phyloP scores from a whole-genome alignment of 306 rosid genomes.

The apple (Malus domestica) region DNA sequence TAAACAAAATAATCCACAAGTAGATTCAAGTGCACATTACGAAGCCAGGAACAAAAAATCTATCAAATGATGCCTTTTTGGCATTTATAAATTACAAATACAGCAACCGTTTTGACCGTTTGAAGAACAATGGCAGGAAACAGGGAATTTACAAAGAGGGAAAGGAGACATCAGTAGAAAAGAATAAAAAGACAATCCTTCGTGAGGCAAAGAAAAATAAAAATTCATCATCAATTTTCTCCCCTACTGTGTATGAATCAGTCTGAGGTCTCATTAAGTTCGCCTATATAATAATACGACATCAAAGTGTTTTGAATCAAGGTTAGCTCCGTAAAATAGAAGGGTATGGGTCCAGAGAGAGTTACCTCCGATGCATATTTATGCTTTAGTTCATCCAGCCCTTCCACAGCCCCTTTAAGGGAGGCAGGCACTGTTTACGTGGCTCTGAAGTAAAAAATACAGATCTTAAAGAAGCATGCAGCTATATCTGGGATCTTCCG shows the following conservation, averaged over 20 bases:
- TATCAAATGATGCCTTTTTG: not conserved
- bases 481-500: conserved; percentile 23
- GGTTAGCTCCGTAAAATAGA: conserved; percentile 42
- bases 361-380: conserved; percentile 40
- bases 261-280: conserved; percentile 36
- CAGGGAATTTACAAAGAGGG: not conserved
- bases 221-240: conserved; percentile 2
- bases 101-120: not conserved
- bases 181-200: not conserved
- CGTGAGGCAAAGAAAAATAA: not conserved
- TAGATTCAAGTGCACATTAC: not conserved
- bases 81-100: not conserved
- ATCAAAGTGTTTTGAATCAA: conserved; percentile 31
- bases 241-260: conserved; percentile 29
- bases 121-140: not conserved
- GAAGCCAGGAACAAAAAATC: not conserved
- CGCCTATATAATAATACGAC: conserved; percentile 44
- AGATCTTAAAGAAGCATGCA: conserved; percentile 20
- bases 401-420: conserved; percentile 21
- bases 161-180: not conserved
- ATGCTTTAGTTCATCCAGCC: conserved; percentile 30
- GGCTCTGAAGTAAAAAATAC: conserved; percentile 21
- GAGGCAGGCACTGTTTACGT: conserved; percentile 13
- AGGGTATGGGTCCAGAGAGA: conserved; percentile 34
- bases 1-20: not conserved